Base-by-base conservation (phyloP, 805 yeast species). In the Candida pini region DNA sequence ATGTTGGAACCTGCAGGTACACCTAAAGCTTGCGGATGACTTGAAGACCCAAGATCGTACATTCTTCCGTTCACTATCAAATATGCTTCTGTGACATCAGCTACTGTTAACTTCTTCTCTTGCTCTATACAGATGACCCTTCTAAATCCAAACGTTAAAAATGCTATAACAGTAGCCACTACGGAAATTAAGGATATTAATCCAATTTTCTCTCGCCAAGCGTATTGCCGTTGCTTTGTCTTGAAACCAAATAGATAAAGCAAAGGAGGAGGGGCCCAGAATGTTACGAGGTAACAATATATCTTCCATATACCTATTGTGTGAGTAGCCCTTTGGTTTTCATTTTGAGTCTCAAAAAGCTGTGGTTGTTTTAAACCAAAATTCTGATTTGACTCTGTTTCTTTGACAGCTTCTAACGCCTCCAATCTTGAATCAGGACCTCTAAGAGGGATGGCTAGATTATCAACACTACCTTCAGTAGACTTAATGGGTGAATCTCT, bases 191-290 rank as follows among this genome's bases (percentile, higher is more conserved):
- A 69, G 1, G 92, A 71, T 28, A 90, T 67, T 28, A 92, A 68
- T 2, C 87, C 97, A 35, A 89, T 82, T 54, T 90, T 90, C 53
- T 92, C 98, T 53, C 98, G 73, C 98, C 98, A 92, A 0, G 97
- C 97, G 67, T 78, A 76, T 55, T 89, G 97, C 40, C 95, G 76
- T 28, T 79, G 89, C 46, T 77, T 76, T 15, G 82, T 77, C 22
- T 73, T 71, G 71, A 90, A 71, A 3, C 97, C 97, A 59, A 76
- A 82, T 28, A 84, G 57, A 28, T 63, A 64, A 49, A 88, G 61
- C 22, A 87, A 43, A 0, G 88, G 80, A 3, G 81, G 73, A 1
- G 97, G 95, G 3, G 95, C 94, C 92, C 96, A 90, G 57, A 87
- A 87, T 0, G 98, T 89, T 23, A 92, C 63, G 7, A 73, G 48